Evolutionary conservation across 2,329 filamentous ascomycete species (phyloP).

Genomic region (Alternaria novae-zelandiae): DNA sequence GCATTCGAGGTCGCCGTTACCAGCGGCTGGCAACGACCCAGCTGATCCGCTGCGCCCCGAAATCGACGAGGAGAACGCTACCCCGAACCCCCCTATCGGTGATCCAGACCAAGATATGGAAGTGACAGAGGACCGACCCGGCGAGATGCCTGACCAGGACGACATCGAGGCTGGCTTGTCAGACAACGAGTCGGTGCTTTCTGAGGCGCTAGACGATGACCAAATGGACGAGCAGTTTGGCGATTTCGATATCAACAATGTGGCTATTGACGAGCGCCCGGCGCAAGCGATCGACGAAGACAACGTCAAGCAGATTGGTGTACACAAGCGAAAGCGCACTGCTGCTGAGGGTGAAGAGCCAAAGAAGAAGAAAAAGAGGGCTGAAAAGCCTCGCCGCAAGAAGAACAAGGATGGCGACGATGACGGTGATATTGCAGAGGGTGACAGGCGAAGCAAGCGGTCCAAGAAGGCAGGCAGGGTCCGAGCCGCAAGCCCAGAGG

Average conservation of each 20-base stretch:
- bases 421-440: constrained; percentile 58
- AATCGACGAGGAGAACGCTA: constrained; percentile 57
- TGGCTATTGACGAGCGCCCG: constrained; percentile 66
- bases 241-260: constrained; percentile 66
- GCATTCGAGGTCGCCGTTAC: constrained; percentile 49
- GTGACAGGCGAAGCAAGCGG: constrained; percentile 61
- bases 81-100: constrained; percentile 52
- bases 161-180: constrained; percentile 54
- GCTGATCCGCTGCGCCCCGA: constrained; percentile 54
- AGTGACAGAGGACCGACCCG: constrained; percentile 48
- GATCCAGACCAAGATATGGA: constrained; percentile 56
- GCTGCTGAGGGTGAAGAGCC: constrained; percentile 65
- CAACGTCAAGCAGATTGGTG: constrained; percentile 66
- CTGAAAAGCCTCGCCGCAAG: constrained; percentile 61
- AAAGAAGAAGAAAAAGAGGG: constrained; percentile 72
- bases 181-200: constrained; percentile 67
- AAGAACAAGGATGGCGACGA: constrained; percentile 56
- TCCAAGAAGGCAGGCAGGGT: constrained; percentile 51
- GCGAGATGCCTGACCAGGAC: constrained; percentile 44
- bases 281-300: constrained; percentile 66
- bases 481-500: constrained; percentile 54
- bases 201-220: constrained; percentile 66
- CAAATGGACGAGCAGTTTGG: constrained; percentile 63
- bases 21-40: constrained; percentile 56
- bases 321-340: constrained; percentile 69